Percentiles rank a stretch among this genome's conserved stretches.
phyloP scores from a whole-genome alignment of 306 rosid species.

The Echinosophora koreensis region DNA sequence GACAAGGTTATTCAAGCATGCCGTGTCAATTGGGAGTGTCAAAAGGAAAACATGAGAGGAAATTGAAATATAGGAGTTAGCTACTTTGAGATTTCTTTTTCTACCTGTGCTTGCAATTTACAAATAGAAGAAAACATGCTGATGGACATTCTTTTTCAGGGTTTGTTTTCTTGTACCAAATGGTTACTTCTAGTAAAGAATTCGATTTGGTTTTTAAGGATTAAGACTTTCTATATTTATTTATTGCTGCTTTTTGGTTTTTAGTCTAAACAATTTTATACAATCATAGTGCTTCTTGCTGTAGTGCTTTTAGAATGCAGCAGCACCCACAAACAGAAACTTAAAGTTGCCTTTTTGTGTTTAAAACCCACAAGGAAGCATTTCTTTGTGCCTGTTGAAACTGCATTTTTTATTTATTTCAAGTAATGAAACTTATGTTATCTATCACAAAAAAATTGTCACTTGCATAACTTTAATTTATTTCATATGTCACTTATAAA shows the following conservation, averaged over 20 bases:
- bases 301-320: not conserved
- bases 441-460: too few relatives aligned
- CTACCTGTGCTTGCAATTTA: slow-evolving; percentile 20
- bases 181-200: slow-evolving; percentile 15
- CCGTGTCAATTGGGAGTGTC: slow-evolving; percentile 2
- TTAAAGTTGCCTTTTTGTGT: too few relatives aligned
- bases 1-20: slow-evolving; percentile 26
- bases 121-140: slow-evolving; percentile 48
- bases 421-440: too few relatives aligned
- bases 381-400: not conserved
- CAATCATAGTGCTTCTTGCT: not conserved
- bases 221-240: not conserved
- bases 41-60: slow-evolving; percentile 21
- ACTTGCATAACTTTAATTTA: too few relatives aligned
- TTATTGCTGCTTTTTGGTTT: not conserved
- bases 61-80: slow-evolving; percentile 32
- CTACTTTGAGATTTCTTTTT: slow-evolving; percentile 38
- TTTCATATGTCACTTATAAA: too few relatives aligned
- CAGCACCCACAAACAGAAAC: not conserved
- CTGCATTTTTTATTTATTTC: too few relatives aligned
- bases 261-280: not conserved
- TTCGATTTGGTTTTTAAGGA: slow-evolving; percentile 26
- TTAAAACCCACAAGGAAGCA: too few relatives aligned
- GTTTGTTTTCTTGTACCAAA: slow-evolving; percentile 33
- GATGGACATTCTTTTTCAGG: slow-evolving; percentile 54